These are phyloP conservation scores for Bipolaris gigantea DNA, from an alignment of 2,329 filamentous ascomycete genomes.

Conservation along the genomic window DNA sequence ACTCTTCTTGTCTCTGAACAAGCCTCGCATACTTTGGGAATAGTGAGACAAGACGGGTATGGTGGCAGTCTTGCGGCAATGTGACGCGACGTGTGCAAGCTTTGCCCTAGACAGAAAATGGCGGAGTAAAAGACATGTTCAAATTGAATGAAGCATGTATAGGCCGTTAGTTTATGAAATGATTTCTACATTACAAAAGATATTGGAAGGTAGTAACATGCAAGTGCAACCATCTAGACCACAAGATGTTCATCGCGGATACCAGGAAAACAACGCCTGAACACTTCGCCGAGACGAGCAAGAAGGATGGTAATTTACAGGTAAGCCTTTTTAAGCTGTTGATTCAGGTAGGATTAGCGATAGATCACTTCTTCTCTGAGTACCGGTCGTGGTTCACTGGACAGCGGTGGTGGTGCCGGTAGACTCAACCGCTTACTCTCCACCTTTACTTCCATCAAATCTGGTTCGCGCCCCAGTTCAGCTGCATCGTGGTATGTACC, in stretches of 20 bases:
- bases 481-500: conserved; percentile 37
- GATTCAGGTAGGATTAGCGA: conserved; percentile 5
- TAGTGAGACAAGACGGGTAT: not conserved
- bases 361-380: conserved; percentile 24
- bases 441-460: conserved; percentile 33
- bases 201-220: not conserved
- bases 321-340: too few species aligned
- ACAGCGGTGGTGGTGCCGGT: conserved; percentile 19
- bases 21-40: not conserved
- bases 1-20: not conserved
- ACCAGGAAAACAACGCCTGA: not conserved
- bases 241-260: not conserved
- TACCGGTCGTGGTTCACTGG: conserved; percentile 14
- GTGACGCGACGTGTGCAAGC: not conserved
- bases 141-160: not conserved
- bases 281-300: not conserved
- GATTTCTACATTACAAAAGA: not conserved
- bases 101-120: too few species aligned
- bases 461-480: conserved; percentile 38
- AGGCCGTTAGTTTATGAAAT: conserved; percentile 1
- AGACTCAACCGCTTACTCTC: conserved; percentile 24
- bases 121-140: not conserved
- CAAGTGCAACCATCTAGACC: not conserved
- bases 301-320: not conserved
- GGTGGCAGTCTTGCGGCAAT: not conserved